A percentile compares a stretch with the other conserved stretches of the same genome.
Evolutionary conservation across 2,329 filamentous ascomycete genomes (phyloP).

Genomic region (Cladosporium sphaerospermum): DNA sequence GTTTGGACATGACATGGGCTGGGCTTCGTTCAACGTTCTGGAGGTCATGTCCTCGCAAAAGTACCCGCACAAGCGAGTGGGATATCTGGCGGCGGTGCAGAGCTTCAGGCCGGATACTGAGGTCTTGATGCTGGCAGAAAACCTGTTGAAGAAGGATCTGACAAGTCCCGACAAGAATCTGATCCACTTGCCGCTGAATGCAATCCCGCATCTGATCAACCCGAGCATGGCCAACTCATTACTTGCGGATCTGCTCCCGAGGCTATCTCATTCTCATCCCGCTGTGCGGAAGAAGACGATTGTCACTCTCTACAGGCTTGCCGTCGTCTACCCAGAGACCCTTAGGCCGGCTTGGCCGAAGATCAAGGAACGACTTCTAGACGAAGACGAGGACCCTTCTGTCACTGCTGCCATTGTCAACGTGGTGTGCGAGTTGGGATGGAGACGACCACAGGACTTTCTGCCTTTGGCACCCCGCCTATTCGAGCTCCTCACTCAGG

Average conservation of each 20-base stretch:
- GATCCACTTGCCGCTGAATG: constrained; percentile 78
- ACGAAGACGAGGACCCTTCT: constrained; percentile 81
- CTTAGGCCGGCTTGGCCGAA: constrained; percentile 91
- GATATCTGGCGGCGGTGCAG: constrained; percentile 91
- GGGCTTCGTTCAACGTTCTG: constrained; percentile 96
- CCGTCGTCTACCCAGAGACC: constrained; percentile 93
- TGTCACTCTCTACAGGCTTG: constrained; percentile 86
- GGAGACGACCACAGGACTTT: constrained; percentile 90
- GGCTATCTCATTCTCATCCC: constrained; percentile 78
- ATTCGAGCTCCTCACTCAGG: constrained; percentile 86
- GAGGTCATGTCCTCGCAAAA: constrained; percentile 98
- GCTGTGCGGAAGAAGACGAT: constrained; percentile 92
- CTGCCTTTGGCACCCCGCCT: constrained; percentile 82
- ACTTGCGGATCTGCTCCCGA: constrained; percentile 76
- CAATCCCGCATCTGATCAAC: constrained; percentile 92
- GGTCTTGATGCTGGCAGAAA: constrained; percentile 94
- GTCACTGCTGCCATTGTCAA: constrained; percentile 96
- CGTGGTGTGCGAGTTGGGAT: constrained; percentile 91
- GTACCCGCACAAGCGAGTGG: constrained; percentile 90
- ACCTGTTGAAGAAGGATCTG: constrained; percentile 92
- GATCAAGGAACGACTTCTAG: constrained; percentile 89
- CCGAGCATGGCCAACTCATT: constrained; percentile 86
- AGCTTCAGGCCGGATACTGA: constrained; percentile 94
- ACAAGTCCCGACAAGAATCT: constrained; percentile 64
- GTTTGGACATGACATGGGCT: constrained; percentile 99